Conservation (phyloP, 257 asterid species). For the Lantana camara region DNA sequence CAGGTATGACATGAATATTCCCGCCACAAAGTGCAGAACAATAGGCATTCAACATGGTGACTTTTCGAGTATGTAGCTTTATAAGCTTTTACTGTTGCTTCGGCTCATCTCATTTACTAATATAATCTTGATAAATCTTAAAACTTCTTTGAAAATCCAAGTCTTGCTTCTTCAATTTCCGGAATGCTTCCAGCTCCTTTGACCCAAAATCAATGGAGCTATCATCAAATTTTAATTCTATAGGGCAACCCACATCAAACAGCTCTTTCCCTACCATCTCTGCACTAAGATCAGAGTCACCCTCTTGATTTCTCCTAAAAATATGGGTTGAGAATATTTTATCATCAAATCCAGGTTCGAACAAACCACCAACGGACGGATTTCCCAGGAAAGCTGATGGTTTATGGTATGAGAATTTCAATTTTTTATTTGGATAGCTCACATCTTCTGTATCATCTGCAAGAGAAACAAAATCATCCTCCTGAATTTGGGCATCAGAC, state of each 20-base stretch:
- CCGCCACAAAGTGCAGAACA: not conserved
- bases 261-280: slow-evolving; percentile 48
- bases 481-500: slow-evolving; percentile 29
- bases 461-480: slow-evolving; percentile 53
- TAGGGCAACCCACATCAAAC: slow-evolving; percentile 62
- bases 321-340: slow-evolving; percentile 43
- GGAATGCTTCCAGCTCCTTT: slow-evolving; percentile 47
- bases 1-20: not conserved
- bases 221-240: slow-evolving; percentile 49
- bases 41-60: not conserved
- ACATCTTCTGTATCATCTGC: slow-evolving; percentile 54
- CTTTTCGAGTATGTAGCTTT: not conserved
- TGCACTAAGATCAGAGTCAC: slow-evolving; percentile 28
- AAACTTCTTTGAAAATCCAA: slow-evolving; percentile 47
- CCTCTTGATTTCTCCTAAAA: slow-evolving; percentile 39
- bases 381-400: slow-evolving; percentile 42
- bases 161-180: slow-evolving; percentile 48
- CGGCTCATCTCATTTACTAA: slow-evolving; percentile 10
- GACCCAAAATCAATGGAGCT: slow-evolving; percentile 29
- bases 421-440: slow-evolving; percentile 23
- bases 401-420: slow-evolving; percentile 41
- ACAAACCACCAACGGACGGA: slow-evolving; percentile 16
- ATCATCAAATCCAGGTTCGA: slow-evolving; percentile 29
- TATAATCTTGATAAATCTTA: slow-evolving; percentile 53
- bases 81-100: not conserved